A percentile compares a stretch with the other conserved stretches of the same genome.
These are phyloP conservation scores for Flaveria brownii DNA, from an alignment of 129 eudicot genomes.

Conservation along the genomic window DNA sequence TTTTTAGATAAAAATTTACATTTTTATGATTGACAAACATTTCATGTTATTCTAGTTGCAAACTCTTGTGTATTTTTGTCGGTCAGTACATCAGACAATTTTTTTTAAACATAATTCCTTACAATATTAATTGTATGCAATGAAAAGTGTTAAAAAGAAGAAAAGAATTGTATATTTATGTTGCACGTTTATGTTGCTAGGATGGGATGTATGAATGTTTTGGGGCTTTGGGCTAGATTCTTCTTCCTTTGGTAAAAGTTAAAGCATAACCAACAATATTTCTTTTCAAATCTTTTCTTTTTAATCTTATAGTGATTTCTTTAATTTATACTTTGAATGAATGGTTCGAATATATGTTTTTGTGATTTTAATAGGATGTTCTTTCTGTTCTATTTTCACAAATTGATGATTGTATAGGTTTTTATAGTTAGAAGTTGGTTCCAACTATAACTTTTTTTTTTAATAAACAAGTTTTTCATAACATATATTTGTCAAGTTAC, in stretches of 20 bases:
- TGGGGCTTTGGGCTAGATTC: constrained; percentile 25
- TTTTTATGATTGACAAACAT: not conserved
- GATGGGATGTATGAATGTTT: constrained; percentile 23
- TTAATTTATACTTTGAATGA: not conserved
- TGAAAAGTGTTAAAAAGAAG: not conserved
- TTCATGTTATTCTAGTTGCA: not conserved
- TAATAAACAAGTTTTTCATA: no score
- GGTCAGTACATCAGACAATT: not conserved
- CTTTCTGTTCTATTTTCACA: no score
- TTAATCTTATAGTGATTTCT: not conserved
- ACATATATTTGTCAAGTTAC: no score
- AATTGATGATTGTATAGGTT: no score
- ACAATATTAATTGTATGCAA: not conserved
- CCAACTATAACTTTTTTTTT: no score
- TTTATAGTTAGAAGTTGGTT: no score
- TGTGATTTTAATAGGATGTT: not conserved
- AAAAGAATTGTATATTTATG: not conserved
- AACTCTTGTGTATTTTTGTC: not conserved
- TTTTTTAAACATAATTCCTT: constrained; percentile 7
- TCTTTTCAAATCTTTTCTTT: constrained; percentile 7
- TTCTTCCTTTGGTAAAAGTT: constrained; percentile 16
- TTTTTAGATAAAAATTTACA: no score
- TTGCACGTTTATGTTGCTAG: not conserved
- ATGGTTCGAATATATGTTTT: not conserved
- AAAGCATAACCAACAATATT: not conserved